Base-by-base conservation (phyloP, 2,329 filamentous ascomycete genomes). In the Podosphaera leucotricha region DNA sequence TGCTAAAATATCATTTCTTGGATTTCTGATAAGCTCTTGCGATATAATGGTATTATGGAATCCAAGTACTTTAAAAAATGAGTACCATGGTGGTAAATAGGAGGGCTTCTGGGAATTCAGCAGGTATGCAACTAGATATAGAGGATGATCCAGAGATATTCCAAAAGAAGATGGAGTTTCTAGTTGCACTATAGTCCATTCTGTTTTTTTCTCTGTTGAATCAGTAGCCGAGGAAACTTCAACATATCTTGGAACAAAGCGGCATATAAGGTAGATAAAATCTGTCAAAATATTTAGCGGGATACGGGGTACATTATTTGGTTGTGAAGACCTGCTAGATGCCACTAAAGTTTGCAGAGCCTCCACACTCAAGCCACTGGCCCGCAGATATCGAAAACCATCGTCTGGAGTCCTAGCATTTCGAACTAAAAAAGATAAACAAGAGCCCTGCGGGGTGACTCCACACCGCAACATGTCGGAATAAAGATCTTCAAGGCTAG, bases 401-500 rank as follows among this genome's bases (percentile, higher is more conserved):
- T 63, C 60, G 8, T 62, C 54, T 10, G 71, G 51, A 3, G 64
- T 66, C 1, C 56, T 52, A 0, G 75, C 68, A 50, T 72, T 62
- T 3, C 62, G 58, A 1, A 84, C 50, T 1, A 84, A 60, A 16
- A 72, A 66, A 2, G 61, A 60, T 6, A 82, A 63, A 21, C 68
- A 71, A 36, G 61, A 56, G 1, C 64, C 65, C 3, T 60, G 54
- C 0, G 75, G 70, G 6, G 55, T 59, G 18, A 77, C 54, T 1
- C 66, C 64, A 1, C 63, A 61, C 1, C 54, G 55, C 11, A 61
- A 47, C 72, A 85, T 80, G 37, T 66, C 62, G 10, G 64, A 54
- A 46, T 77, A 79, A 3, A 86, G 62, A 43, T 70, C 63, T 3
- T 65, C 59, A 10, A 75, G 59, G 1, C 63, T 66, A 2, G 80